A percentile compares a stretch with the other conserved stretches of the same genome.
Evolutionary conservation across 1,284 basidiomycete genomes (phyloP).

Genomic region (Cryptococcus wingfieldii): DNA sequence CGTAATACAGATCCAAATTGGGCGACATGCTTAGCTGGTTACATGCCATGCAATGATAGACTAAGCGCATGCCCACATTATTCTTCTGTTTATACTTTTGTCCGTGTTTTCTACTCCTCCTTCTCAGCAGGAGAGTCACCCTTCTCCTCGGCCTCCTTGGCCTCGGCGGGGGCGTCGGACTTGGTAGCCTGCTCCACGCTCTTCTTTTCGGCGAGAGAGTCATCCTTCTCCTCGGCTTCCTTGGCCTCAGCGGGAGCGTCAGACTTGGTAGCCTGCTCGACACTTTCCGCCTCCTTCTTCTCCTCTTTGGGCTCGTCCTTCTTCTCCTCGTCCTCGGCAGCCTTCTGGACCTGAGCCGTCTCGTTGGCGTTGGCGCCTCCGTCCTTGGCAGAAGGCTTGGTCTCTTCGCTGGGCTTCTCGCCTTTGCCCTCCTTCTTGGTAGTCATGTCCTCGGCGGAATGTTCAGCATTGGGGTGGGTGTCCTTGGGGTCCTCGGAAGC

Average conservation of each 20-base stretch:
- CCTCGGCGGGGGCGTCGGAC: not conserved
- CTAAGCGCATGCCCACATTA: not conserved
- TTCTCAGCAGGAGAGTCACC: not conserved
- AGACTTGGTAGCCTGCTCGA: constrained; percentile 20
- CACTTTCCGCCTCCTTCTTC: constrained; percentile 17
- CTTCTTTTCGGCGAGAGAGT: constrained; percentile 14
- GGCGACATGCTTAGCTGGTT: not conserved
- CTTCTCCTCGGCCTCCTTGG: not conserved
- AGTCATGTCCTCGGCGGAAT: constrained; percentile 3
- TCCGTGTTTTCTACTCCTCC: not conserved
- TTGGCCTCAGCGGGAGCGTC: not conserved
- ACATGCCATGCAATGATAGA: not conserved
- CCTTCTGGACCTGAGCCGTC: constrained; percentile 1
- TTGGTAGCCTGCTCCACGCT: constrained; percentile 22
- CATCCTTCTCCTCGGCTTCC: constrained; percentile 1
- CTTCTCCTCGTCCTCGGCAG: constrained; percentile 3
- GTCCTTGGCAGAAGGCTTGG: constrained; percentile 4
- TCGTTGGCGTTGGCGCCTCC: constrained; percentile 12
- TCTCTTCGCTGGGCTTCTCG: not conserved
- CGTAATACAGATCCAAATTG: not conserved
- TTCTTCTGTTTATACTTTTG: not conserved
- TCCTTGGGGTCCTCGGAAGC: constrained; percentile 10
- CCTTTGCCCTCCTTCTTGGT: constrained; percentile 9
- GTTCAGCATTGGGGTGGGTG: constrained; percentile 1
- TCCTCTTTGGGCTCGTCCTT: constrained; percentile 7